Base-by-base conservation (phyloP, 768 basidiomycete genomes). In the Hebeloma cylindrosporum region DNA sequence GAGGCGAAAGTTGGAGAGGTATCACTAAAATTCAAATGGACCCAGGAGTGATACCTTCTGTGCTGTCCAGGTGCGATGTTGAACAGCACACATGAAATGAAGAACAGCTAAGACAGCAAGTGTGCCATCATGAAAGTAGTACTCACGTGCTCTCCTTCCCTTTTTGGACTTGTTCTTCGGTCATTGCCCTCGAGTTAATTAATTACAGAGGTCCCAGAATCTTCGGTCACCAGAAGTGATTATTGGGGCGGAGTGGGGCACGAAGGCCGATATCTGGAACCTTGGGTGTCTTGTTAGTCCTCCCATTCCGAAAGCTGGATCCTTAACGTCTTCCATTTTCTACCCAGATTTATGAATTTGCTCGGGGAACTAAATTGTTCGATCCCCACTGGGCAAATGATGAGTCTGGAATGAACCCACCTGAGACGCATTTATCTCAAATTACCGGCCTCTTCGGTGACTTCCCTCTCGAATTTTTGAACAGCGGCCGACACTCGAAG, bases 201-300 rank as follows among this genome's bases (percentile, higher is more conserved):
- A n/a, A n/a, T n/a, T n/a, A n/a, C n/a, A n/a, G n/a, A n/a, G n/a
- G 67, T 89, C 88, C 7, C 64, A 83, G 51, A 85, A 87, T 54
- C 88, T 89, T 58, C 74, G 88, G 25, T 81, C 82, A 62, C 88
- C 88, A 1, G 56, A 57, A 45, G 52, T 54, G 3, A 52, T 54
- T 16, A 33, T 57, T 8, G 50, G 50, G 16, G 38, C 45, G 7
- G 53, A 53, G 83, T 90, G 87, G 88, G 82, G 81, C 17, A 70
- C 84, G 25, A 83, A 80, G 46, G 83, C 83, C 27, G 88, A 90
- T 59, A 80, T 88, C n/a, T 90, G 88, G 88, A 82, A 79, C 48
- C 78, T 89, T 1, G 78, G 85, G 2, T 86, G 83, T 60, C 69
- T 88, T 60, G 83, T 85, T 59, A 53, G 76, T 67, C 8, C 29